A percentile compares a stretch with the other conserved stretches of the same genome.
phyloP scores from a whole-genome alignment of 1,139 yeast genomes.

The Yamadazyma songkhlaensis region DNA sequence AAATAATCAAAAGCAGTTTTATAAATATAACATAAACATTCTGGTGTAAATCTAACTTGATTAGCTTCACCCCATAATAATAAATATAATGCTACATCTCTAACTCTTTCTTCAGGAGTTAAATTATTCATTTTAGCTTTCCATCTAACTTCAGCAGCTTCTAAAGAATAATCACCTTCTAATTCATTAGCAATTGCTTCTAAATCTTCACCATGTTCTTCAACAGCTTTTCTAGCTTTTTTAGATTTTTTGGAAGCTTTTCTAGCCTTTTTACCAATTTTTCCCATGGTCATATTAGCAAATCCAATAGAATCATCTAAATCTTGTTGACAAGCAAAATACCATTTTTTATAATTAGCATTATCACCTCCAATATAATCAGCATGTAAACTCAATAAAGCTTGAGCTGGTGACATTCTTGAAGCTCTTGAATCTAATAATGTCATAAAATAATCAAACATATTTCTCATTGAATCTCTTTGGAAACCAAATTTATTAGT shows the following conservation, averaged over 20 bases:
- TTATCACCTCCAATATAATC: slow-evolving; percentile 69
- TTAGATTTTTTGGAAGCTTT: slow-evolving; percentile 56
- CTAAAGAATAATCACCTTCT: slow-evolving; percentile 76
- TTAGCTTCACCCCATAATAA: slow-evolving; percentile 98
- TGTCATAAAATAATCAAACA: slow-evolving; percentile 94
- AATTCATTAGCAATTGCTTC: slow-evolving; percentile 68
- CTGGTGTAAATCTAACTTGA: slow-evolving; percentile 94
- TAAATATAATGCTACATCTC: slow-evolving; percentile 86
- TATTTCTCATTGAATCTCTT: slow-evolving; percentile 94
- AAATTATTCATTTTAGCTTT: slow-evolving; percentile 48
- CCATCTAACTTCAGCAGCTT: slow-evolving; percentile 53
- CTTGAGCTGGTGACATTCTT: slow-evolving; percentile 96
- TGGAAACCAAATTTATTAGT: slow-evolving; percentile 95
- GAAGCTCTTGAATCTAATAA: slow-evolving; percentile 92
- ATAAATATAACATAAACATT: slow-evolving; percentile 86
- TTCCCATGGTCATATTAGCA: slow-evolving; percentile 70
- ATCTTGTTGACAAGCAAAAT: slow-evolving; percentile 41
- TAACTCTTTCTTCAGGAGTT: slow-evolving; percentile 69
- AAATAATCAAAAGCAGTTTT: slow-evolving; percentile 91
- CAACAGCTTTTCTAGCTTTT: slow-evolving; percentile 58
- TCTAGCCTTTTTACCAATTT: slow-evolving; percentile 53
- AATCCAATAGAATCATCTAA: slow-evolving; percentile 42
- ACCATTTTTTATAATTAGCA: slow-evolving; percentile 47
- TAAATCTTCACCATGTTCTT: slow-evolving; percentile 45
- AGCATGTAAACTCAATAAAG: slow-evolving; percentile 87